These are phyloP conservation scores for Pythium phragmiticola DNA, from an alignment of 352 stramenopile species.

Conservation along the genomic window DNA sequence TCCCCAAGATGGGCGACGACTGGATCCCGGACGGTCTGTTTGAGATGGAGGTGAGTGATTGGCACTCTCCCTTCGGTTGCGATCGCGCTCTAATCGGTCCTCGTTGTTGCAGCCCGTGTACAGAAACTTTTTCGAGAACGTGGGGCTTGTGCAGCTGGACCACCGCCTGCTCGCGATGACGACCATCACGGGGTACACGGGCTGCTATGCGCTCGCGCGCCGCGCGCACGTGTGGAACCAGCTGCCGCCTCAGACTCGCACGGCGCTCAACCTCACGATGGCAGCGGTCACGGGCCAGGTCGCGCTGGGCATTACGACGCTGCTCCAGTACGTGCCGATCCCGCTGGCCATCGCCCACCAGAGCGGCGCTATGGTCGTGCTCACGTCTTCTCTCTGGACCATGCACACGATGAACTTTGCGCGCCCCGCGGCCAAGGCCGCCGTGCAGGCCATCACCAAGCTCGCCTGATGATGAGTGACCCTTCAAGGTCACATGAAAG, in stretches of 20 bases:
- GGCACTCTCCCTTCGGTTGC: not conserved
- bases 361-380: constrained; percentile 93
- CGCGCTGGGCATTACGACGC: constrained; percentile 94
- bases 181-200: constrained; percentile 77
- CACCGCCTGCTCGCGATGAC: constrained; percentile 94
- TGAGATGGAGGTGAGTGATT: constrained; percentile 48
- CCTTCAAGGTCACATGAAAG: not conserved
- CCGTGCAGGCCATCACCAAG: constrained; percentile 35
- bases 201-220: constrained; percentile 64
- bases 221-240: constrained; percentile 83
- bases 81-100: not conserved
- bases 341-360: constrained; percentile 95
- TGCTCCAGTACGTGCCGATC: constrained; percentile 97
- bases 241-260: constrained; percentile 73
- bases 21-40: constrained; percentile 96
- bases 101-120: constrained; percentile 61
- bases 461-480: constrained; percentile 16
- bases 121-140: constrained; percentile 98
- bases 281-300: constrained; percentile 80
- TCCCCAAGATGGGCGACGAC: constrained; percentile 94
- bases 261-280: constrained; percentile 78
- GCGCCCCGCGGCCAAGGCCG: constrained; percentile 44
- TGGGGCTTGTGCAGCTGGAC: constrained; percentile 98
- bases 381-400: constrained; percentile 91
- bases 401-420: constrained; percentile 90